Conservation (phyloP, 805 yeast species). For the Lipomyces spencermartinsiae region DNA sequence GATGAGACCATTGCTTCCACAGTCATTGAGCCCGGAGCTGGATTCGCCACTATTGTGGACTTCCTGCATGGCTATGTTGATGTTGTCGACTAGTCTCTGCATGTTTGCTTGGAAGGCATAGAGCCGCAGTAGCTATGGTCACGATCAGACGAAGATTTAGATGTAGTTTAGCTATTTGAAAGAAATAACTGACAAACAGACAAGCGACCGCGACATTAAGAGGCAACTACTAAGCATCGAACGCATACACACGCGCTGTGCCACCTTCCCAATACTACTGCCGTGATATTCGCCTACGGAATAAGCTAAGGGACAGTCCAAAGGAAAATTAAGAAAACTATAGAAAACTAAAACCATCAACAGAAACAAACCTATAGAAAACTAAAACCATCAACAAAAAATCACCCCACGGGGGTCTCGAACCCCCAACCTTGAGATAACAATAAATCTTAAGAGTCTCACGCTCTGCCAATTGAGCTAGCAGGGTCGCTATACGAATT, state of each 20-base stretch:
- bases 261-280: too few species aligned
- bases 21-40: background rate
- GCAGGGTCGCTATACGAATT: background rate
- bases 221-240: too few species aligned
- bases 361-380: too few species aligned
- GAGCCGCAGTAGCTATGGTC: background rate
- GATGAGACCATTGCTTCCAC: background rate
- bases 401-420: conserved; percentile 20
- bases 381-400: too few species aligned
- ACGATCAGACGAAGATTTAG: background rate
- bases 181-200: too few species aligned
- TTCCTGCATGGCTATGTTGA: conserved; percentile 16
- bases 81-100: background rate
- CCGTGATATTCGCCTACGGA: too few species aligned
- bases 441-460: conserved; percentile 20
- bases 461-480: conserved; percentile 20
- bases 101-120: background rate
- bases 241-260: too few species aligned
- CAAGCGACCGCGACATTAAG: too few species aligned
- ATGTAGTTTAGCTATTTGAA: background rate
- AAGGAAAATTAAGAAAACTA: too few species aligned
- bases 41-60: background rate
- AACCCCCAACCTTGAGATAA: conserved; percentile 19
- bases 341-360: too few species aligned
- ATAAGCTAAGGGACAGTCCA: too few species aligned